A percentile compares a stretch with the other conserved stretches of the same genome.
These are phyloP conservation scores for Akanthomyces uredinophilus DNA, from an alignment of 2,329 filamentous ascomycete species.

Conservation along the genomic window DNA sequence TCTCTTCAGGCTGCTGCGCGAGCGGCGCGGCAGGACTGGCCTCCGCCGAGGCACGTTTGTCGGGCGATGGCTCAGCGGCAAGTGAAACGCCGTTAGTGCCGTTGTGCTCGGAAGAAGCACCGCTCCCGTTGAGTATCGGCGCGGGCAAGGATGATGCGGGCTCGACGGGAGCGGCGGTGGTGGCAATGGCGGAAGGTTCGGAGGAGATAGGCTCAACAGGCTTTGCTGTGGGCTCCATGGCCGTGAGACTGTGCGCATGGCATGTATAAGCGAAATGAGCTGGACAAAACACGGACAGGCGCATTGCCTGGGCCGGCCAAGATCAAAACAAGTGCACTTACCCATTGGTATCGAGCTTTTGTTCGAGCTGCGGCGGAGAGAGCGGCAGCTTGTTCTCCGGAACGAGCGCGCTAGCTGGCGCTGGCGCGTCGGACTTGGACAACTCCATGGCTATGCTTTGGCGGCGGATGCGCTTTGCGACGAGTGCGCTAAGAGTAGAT, in stretches of 20 bases:
- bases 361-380: slow-evolving; percentile 18
- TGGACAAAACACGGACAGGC: neutral
- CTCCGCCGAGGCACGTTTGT: neutral
- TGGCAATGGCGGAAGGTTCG: slow-evolving; percentile 5
- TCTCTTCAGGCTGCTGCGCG: neutral
- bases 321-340: slow-evolving; percentile 7
- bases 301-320: neutral
- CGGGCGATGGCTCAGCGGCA: neutral
- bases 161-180: slow-evolving; percentile 6
- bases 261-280: neutral
- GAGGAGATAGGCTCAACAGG: neutral
- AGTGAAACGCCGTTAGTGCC: slow-evolving; percentile 6
- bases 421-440: slow-evolving; percentile 36
- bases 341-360: slow-evolving; percentile 22
- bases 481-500: slow-evolving; percentile 23
- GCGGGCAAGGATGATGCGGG: neutral
- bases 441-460: slow-evolving; percentile 51
- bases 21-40: neutral
- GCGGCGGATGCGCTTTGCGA: slow-evolving; percentile 35
- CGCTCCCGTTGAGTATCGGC: slow-evolving; percentile 4
- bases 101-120: neutral
- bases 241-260: neutral
- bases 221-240: neutral
- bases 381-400: slow-evolving; percentile 36
- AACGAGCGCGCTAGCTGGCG: slow-evolving; percentile 30